Percentiles rank a stretch among this genome's conserved stretches.
These are phyloP conservation scores for Sphaerobolus stellatus DNA, from an alignment of 1,284 basidiomycete genomes.

Conservation along the genomic window DNA sequence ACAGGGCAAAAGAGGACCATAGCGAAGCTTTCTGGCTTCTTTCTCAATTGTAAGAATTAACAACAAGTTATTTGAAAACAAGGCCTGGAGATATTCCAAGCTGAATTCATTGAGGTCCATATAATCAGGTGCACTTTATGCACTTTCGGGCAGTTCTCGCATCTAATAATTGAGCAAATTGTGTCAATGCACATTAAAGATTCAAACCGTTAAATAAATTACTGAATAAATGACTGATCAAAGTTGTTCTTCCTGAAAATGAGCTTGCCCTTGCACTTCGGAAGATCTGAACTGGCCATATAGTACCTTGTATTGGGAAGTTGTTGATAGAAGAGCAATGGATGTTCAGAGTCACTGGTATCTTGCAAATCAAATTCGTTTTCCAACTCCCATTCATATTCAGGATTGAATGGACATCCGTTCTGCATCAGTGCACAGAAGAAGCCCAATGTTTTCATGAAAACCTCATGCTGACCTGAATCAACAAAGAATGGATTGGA, in stretches of 20 bases:
- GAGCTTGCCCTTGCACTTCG: background rate
- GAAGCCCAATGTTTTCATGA: conserved; percentile 21
- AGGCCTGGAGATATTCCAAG: conserved; percentile 19
- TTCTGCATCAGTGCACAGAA: conserved; percentile 20
- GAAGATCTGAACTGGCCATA: background rate
- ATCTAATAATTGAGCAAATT: conserved; percentile 11
- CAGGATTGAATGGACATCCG: conserved; percentile 19
- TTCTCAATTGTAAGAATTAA: conserved; percentile 3
- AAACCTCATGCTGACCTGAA: conserved; percentile 19
- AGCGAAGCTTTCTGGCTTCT: conserved; percentile 14
- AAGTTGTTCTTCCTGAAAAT: background rate
- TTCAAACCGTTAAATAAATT: background rate
- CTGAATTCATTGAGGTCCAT: conserved; percentile 25
- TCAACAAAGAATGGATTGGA: conserved; percentile 2
- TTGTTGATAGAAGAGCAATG: background rate
- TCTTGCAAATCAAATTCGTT: background rate
- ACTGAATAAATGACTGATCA: conserved; percentile 10
- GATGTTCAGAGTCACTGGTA: background rate
- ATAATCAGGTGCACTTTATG: conserved; percentile 21
- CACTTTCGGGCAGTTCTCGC: conserved; percentile 12
- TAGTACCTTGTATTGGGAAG: background rate
- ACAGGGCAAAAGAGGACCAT: conserved; percentile 23
- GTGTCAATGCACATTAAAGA: background rate
- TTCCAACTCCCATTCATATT: background rate
- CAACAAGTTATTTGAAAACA: conserved; percentile 13